Conservation (phyloP, 192 early-diverging fungal genomes). For the Linnemannia elongata region DNA sequence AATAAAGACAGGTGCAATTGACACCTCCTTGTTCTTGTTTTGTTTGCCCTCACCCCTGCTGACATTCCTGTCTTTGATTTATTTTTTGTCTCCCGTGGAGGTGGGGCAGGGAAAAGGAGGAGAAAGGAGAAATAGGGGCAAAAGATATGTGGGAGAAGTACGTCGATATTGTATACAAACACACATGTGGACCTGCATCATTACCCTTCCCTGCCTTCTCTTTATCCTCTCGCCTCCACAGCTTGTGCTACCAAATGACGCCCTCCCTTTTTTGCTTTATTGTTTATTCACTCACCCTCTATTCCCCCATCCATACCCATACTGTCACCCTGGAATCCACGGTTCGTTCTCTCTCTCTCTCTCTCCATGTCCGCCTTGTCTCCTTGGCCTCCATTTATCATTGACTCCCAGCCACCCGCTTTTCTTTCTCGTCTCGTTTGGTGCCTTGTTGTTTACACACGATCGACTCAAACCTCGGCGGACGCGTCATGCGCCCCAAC, state of each 20-base stretch:
- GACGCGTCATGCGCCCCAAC: neutral
- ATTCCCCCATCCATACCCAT: no score
- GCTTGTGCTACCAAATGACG: slow-evolving; percentile 1
- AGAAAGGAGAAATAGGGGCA: neutral
- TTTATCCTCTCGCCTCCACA: neutral
- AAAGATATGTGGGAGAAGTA: neutral
- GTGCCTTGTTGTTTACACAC: neutral
- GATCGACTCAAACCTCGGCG: neutral
- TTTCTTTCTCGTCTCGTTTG: neutral
- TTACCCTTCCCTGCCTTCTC: neutral
- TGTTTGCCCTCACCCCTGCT: neutral
- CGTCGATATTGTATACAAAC: neutral
- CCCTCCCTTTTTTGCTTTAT: neutral
- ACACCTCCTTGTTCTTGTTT: neutral
- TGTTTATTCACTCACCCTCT: no score
- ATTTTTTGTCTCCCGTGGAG: neutral
- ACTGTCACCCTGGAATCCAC: neutral
- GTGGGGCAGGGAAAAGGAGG: neutral
- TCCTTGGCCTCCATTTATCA: neutral
- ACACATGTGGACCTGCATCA: neutral
- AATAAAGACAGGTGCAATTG: no score
- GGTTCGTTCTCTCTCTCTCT: neutral
- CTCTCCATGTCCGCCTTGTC: neutral
- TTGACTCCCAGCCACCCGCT: neutral
- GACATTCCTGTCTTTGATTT: neutral